Evolutionary conservation across 306 rosid genomes (phyloP), one percentile per base, ranked within the genome.

Genomic region (Ammopiptanthus mongolicus): DNA sequence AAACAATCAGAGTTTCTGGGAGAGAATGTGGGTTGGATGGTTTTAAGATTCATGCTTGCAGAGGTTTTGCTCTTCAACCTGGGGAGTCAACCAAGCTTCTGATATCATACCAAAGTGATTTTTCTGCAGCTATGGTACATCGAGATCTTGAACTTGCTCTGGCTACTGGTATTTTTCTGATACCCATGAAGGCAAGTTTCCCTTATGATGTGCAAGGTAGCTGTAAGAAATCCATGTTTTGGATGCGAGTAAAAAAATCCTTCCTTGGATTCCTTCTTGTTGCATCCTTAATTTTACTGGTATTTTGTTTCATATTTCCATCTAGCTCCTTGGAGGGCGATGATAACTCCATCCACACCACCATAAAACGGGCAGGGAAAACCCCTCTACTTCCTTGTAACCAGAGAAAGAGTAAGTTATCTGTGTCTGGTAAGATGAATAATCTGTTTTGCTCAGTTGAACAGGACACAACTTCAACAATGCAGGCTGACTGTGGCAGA

Each of bases 71-170:
- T 39, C 87, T 89, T 41, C 76, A 84, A 69, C 91, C 95, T 74
- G 95, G 95, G 73, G 88, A 87, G 85, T 80, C 91, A 28, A 76
- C 80, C 19, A 80, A 87, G 71, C 86, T 89, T 74, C 65, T 55
- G 47, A 84, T 91, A 69, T 91, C 96, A 5, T 90, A 91, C 84
- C 92, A 88, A 78, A 85, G 87, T 0, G 95, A 90, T 90, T 84
- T 88, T 84, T 91, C 97, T 55, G 84, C 91, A 25, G 76, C 87
- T 34, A 73, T 79, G 77, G 86, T 91, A 68, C 90, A 82, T 68
- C 86, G 93, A 53, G 92, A 95, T 85, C 97, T 95, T 71, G 98
- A 95, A 81, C 83, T 95, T 63, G 86, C 81, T 72, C 77, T 91
- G 88, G 86, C 83, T 42, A 86, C 87, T 70, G 98, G 97, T 77